Base-by-base conservation (phyloP, 306 rosid genomes). In the Pterocarpus santalinus region DNA sequence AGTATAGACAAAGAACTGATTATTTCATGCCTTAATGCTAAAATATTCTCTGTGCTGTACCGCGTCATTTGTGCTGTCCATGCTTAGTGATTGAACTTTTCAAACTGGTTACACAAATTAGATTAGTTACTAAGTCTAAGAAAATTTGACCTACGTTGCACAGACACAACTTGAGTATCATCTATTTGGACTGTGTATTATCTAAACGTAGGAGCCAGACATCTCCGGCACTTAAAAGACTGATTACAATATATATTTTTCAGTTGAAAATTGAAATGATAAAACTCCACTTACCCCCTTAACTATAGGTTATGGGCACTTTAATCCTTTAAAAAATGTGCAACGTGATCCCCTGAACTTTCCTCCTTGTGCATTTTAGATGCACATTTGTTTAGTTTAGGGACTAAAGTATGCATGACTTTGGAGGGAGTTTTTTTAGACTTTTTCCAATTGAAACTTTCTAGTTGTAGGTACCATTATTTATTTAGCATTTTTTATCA, bases 1-100 rank as follows among this genome's bases (percentile, higher is more conserved):
- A 47, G 12, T 12, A 8, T 7, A 7, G 10, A 44, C 51, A 44
- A 44, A 47, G 11, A 47, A 47, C 53, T 47, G 53, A 47, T 47
- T 12, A 47, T 47, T 47, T 47, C 53, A 9, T 12, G 53, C 53
- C 14, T 9, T 13, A 12, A 47, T 47, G 13, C 14, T 47, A 47
- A 22, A 22, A 47, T 9, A 47, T 47, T 47, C 13, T 47, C 1
- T 11, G 53, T 47, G 53, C 53, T 47, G 53, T 47, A 12, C 14
- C 1, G 44, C 55, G 73, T 69, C 72, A 16, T 51, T 30, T 76
- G 34, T 62, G 15, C 49, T 82, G 43, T 68, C 32, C 49, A 7
- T 61, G 52, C 30, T 41, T n/a, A 35, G 38, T 82, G 52, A 62
- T 52, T 51, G 15, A 76, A 41, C 46, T 69, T 32, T 82, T 49